Percentiles rank a stretch among this genome's conserved stretches.
phyloP scores from a whole-genome alignment of 192 early-diverging fungal species.

The Phycomyces blakesleeanus region DNA sequence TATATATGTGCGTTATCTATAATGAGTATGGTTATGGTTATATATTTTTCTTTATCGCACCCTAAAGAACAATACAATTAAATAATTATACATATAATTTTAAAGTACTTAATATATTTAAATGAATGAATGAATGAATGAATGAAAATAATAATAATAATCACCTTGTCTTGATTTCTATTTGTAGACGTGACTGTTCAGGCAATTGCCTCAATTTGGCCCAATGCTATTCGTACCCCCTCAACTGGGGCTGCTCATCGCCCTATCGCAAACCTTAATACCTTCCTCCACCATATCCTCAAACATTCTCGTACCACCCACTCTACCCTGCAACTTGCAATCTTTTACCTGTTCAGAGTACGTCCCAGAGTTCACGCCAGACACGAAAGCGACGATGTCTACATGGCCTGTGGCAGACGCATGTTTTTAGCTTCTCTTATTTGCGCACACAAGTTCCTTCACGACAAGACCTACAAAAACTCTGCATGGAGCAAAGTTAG shows the following conservation, averaged over 20 bases:
- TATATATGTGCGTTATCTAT: no score
- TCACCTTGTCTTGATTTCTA: background rate
- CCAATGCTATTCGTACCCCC: background rate
- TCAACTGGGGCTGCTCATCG: background rate
- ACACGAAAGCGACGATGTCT: constrained; percentile 22
- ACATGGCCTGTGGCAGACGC: constrained; percentile 68
- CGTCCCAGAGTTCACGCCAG: constrained; percentile 17
- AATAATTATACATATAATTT: no score
- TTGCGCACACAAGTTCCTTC: constrained; percentile 83
- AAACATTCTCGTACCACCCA: constrained; percentile 56
- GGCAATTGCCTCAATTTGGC: constrained; percentile 9
- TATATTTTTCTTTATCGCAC: no score
- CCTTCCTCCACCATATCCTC: constrained; percentile 53
- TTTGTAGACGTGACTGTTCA: constrained; percentile 11
- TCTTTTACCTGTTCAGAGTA: constrained; percentile 48
- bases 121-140: background rate
- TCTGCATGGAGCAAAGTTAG: constrained; percentile 89
- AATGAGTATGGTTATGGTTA: no score
- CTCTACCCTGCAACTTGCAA: constrained; percentile 58
- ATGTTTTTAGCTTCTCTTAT: constrained; percentile 85
- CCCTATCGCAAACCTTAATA: constrained; percentile 31
- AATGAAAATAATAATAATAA: background rate
- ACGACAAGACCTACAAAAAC: constrained; percentile 85
- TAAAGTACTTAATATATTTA: no score
- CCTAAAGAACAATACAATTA: no score